These are phyloP conservation scores for Lactarius tabidus DNA, from an alignment of 768 basidiomycete species.

Conservation along the genomic window DNA sequence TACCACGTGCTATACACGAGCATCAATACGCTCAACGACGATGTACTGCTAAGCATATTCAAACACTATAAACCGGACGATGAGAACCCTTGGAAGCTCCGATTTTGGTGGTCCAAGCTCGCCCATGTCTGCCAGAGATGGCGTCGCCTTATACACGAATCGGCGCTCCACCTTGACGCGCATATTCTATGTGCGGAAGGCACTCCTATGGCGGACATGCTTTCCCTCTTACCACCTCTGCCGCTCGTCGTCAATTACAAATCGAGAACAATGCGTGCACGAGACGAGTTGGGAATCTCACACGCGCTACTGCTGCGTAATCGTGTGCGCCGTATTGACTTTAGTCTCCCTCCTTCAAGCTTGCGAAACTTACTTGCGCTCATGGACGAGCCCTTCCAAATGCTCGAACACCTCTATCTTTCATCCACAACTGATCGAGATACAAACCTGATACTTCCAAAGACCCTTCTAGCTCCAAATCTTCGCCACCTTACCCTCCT, in stretches of 20 bases:
- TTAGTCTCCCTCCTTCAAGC: background rate
- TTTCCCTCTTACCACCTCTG: background rate
- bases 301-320: background rate
- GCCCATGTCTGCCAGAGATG: background rate
- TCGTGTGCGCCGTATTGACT: background rate
- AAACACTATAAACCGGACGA: background rate
- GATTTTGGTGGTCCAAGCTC: background rate
- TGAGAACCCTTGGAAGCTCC: background rate
- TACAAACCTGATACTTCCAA: background rate
- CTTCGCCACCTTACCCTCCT: background rate
- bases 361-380: background rate
- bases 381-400: background rate
- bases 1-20: background rate
- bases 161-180: background rate
- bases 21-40: background rate
- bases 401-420: background rate
- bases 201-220: background rate
- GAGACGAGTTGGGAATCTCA: background rate
- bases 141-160: background rate
- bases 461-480: background rate
- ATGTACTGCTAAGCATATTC: background rate
- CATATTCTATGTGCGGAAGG: background rate
- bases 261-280: background rate
- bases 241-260: slow-evolving; percentile 5
- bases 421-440: background rate